These are phyloP conservation scores for Mortierella sp. DNA, from an alignment of 371 early-diverging fungal genomes.

Conservation along the genomic window DNA sequence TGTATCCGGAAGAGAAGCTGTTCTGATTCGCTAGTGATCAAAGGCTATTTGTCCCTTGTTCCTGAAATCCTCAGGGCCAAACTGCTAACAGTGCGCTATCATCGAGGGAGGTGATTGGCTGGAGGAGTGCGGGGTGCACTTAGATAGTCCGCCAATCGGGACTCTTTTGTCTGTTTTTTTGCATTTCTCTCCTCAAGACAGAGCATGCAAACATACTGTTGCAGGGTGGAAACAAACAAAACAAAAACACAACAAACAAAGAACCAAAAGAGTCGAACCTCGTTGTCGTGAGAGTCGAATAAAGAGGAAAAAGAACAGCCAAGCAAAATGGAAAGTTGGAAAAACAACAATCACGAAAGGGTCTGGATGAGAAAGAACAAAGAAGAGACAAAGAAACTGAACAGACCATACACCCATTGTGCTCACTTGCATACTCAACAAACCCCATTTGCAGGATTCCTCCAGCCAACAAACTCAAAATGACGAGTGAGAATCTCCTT, in stretches of 20 bases:
- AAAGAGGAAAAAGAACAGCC: not conserved
- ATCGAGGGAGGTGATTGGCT: not conserved
- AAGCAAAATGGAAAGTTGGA: too few species aligned
- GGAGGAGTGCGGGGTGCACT: not conserved
- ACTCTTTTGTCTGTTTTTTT: not conserved
- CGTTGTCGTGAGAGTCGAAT: not conserved
- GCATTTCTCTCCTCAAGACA: not conserved
- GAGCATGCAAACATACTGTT: not conserved
- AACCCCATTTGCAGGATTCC: not conserved
- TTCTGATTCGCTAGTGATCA: not conserved
- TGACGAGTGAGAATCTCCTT: too few species aligned
- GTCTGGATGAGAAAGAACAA: not conserved
- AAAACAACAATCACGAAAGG: too few species aligned
- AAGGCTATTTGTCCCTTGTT: not conserved
- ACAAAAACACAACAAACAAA: not conserved
- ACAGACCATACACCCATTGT: not conserved
- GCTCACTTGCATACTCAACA: not conserved
- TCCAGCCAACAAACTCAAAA: not conserved
- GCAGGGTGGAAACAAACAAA: not conserved
- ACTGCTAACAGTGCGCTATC: not conserved
- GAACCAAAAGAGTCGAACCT: not conserved
- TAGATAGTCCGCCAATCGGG: constrained; percentile 5
- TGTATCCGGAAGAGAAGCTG: not conserved
- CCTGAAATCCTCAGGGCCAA: not conserved
- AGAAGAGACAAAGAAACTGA: not conserved